A percentile compares a stretch with the other conserved stretches of the same genome.
phyloP scores from a whole-genome alignment of 2,329 filamentous ascomycete genomes.

The Pseudogymnoascus sp. region DNA sequence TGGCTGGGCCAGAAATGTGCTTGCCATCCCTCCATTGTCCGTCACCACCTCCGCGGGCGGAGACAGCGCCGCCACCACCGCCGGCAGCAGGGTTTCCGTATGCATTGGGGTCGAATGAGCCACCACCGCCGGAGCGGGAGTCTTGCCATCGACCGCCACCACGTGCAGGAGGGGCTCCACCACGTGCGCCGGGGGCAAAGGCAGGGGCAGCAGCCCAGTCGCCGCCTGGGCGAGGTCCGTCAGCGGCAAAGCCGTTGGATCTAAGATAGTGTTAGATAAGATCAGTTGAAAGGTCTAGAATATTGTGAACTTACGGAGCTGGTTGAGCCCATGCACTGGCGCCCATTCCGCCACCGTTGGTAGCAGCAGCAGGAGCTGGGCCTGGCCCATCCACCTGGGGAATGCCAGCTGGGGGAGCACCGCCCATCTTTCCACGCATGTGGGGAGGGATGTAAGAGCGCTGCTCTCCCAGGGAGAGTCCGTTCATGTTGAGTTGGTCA shows the following conservation, averaged over 20 bases:
- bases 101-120: constrained; percentile 54
- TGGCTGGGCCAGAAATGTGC: constrained; percentile 83
- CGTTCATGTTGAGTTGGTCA: constrained; percentile 77
- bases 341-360: constrained; percentile 40
- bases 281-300: not conserved
- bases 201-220: constrained; percentile 32
- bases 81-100: constrained; percentile 39
- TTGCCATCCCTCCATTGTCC: constrained; percentile 96
- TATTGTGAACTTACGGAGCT: constrained; percentile 42
- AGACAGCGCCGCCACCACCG: constrained; percentile 40
- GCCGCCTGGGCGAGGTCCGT: constrained; percentile 23
- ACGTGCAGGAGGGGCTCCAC: constrained; percentile 27
- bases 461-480: constrained; percentile 56
- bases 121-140: constrained; percentile 25
- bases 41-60: constrained; percentile 79
- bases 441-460: constrained; percentile 84
- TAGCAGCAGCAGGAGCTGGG: constrained; percentile 9
- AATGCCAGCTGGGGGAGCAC: constrained; percentile 15
- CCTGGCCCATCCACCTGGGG: constrained; percentile 11
- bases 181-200: constrained; percentile 29
- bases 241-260: constrained; percentile 43
- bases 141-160: constrained; percentile 31
- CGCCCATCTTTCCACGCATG: constrained; percentile 56
- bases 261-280: constrained; percentile 25
- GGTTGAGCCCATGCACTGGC: constrained; percentile 53